Evolutionary conservation across 2,329 filamentous ascomycete species (phyloP), one percentile per base, ranked within the genome.

Genomic region (Clarireedia monteithiana): DNA sequence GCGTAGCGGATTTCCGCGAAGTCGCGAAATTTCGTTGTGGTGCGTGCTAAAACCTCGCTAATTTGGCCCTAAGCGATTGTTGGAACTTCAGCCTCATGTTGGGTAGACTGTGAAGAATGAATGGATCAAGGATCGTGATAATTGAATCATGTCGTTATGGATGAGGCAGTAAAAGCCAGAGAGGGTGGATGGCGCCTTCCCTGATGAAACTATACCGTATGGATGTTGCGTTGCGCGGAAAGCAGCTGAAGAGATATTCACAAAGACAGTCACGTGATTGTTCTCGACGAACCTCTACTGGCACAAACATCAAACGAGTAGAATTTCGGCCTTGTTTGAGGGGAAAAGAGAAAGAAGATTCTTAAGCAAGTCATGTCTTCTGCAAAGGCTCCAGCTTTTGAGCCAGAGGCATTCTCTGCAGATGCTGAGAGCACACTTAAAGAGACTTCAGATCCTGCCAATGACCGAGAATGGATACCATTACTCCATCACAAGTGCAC

Each of bases 401-500:
- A 15, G 7, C 60, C 59, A 9, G 57, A 65, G 20, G 7, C 46
- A 15, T 59, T 36, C 17, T 42, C 57, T 24, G 15, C 74, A 72
- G 74, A 64, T 48, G 45, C 71, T 69, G 52, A 65, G 27, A 68
- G 71, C 14, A 64, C 63, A 14, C 54, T 76, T 20, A 64, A 71
- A 51, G 72, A 74, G 56, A 60, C 62, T 36, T 67, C 69, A 17
- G 67, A 64, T 17, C 27, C 44, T 23, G 38, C 14, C 3, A 15
- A 46, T 20, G 9, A 7, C 42, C 23, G 42, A 23, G 59, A 54
- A 51, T 86, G 83, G 83, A 71, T 72, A 50, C 80, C 80, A 46
- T 72, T 84, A 58, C 78, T 77, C 63, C 73, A 72, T 59, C 78
- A 82, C 62, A 67, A 63, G 23, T 89, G 86, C 68, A 75, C 75